These are phyloP conservation scores for Senecio squalidus DNA, from an alignment of 140 eudicot species.

Conservation along the genomic window DNA sequence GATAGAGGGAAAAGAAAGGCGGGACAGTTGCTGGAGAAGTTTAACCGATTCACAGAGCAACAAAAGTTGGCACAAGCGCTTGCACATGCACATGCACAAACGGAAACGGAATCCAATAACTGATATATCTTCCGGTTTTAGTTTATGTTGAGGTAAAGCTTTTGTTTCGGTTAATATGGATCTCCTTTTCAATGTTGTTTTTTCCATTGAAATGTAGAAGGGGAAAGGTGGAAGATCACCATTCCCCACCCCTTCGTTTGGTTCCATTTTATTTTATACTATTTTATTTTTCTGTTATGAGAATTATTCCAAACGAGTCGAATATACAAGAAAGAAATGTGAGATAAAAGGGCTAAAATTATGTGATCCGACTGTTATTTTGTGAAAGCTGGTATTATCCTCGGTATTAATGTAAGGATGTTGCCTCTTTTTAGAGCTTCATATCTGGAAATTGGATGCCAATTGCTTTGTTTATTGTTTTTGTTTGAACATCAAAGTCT, in stretches of 20 bases:
- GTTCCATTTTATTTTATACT: constrained; percentile 13
- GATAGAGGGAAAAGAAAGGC: constrained; percentile 88
- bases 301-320: constrained; percentile 11
- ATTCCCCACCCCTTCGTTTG: constrained; percentile 18
- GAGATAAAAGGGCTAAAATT: constrained; percentile 7
- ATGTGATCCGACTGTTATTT: constrained; percentile 30
- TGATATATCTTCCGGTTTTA: not conserved
- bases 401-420: constrained; percentile 48
- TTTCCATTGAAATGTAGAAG: constrained; percentile 25
- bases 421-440: constrained; percentile 8
- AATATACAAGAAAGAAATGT: constrained; percentile 18
- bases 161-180: constrained; percentile 13
- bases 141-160: constrained; percentile 14
- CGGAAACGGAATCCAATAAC: constrained; percentile 7
- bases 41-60: constrained; percentile 56
- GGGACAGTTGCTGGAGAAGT: constrained; percentile 56
- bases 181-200: constrained; percentile 20
- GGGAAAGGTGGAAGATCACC: constrained; percentile 73
- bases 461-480: not conserved
- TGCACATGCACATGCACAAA: constrained; percentile 22
- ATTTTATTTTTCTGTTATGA: constrained; percentile 25
- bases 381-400: constrained; percentile 35
- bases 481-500: too few species aligned
- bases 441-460: not conserved
- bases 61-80: constrained; percentile 48